Conservation (phyloP, 257 asterid species). For the Capsicum baccatum region DNA sequence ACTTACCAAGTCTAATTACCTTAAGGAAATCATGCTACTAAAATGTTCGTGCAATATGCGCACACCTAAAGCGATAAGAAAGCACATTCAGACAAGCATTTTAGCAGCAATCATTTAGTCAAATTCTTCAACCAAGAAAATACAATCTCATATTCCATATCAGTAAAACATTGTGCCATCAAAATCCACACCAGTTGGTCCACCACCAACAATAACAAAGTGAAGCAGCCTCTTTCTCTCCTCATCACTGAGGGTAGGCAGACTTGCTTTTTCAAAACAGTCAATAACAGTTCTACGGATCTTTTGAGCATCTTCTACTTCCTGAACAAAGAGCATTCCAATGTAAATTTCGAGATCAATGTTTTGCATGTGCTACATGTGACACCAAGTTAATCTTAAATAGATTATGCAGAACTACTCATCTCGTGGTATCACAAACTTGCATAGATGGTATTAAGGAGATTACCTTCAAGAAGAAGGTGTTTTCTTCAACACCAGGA, state of each 20-base stretch:
- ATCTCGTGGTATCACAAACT: not conserved
- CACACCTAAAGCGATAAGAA: not conserved
- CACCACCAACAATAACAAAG: constrained; percentile 97
- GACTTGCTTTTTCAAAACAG: constrained; percentile 87
- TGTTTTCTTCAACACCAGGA: constrained; percentile 94
- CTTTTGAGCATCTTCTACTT: constrained; percentile 95
- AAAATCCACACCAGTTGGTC: constrained; percentile 80
- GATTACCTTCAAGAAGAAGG: constrained; percentile 85
- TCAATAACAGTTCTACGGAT: constrained; percentile 84
- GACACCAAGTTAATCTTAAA: not conserved
- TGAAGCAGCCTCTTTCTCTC: constrained; percentile 87
- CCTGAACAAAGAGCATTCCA: constrained; percentile 49
- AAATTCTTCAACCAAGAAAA: not conserved
- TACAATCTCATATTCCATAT: not conserved
- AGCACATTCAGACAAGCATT: not conserved
- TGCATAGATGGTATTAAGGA: not conserved
- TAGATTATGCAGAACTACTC: not conserved
- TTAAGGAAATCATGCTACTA: not conserved
- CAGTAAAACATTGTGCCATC: not conserved
- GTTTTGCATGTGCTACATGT: not conserved
- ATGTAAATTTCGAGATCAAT: not conserved
- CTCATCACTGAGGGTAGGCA: constrained; percentile 81
- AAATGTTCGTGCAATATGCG: not conserved
- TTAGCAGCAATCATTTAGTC: not conserved
- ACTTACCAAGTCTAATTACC: not conserved